Conservation (phyloP, 495 filamentous ascomycete genomes). For the Pyrenula massariospora region DNA sequence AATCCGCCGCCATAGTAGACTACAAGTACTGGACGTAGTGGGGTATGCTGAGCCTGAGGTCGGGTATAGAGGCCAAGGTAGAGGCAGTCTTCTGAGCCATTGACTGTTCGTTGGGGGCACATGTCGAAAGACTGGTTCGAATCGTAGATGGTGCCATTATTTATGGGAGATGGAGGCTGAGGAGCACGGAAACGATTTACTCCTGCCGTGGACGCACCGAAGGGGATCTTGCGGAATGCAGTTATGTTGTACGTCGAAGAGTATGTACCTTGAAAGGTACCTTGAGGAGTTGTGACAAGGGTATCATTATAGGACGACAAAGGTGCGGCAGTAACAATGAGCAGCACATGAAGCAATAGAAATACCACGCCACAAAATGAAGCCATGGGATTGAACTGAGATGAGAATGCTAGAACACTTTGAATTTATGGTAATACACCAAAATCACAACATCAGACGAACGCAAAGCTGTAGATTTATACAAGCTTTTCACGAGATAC, state of each 20-base stretch:
- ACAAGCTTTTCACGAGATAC: neutral
- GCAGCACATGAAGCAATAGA: neutral
- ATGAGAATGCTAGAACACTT: no score
- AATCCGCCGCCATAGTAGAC: slow-evolving; percentile 53
- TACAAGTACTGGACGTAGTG: slow-evolving; percentile 42
- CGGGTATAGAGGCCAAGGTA: slow-evolving; percentile 48
- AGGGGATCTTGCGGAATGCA: slow-evolving; percentile 47
- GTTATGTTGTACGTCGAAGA: slow-evolving; percentile 35
- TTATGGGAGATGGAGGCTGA: slow-evolving; percentile 34
- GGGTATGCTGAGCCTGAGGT: slow-evolving; percentile 30
- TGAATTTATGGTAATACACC: no score
- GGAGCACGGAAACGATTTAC: slow-evolving; percentile 44
- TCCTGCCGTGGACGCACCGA: slow-evolving; percentile 42
- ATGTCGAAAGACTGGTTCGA: slow-evolving; percentile 44
- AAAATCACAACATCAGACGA: neutral
- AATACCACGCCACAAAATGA: neutral
- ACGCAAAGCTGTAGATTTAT: neutral
- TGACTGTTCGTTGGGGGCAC: slow-evolving; percentile 45
- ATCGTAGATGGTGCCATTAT: slow-evolving; percentile 35
- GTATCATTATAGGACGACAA: slow-evolving; percentile 1
- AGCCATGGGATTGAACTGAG: no score
- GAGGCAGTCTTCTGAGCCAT: slow-evolving; percentile 51
- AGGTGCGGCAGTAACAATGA: neutral
- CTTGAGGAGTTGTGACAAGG: slow-evolving; percentile 35
- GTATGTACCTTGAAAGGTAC: slow-evolving; percentile 46